Evolutionary conservation across 257 asterid genomes (phyloP), one percentile per base, ranked within the genome.

Genomic region (Nicotiana undulata): DNA sequence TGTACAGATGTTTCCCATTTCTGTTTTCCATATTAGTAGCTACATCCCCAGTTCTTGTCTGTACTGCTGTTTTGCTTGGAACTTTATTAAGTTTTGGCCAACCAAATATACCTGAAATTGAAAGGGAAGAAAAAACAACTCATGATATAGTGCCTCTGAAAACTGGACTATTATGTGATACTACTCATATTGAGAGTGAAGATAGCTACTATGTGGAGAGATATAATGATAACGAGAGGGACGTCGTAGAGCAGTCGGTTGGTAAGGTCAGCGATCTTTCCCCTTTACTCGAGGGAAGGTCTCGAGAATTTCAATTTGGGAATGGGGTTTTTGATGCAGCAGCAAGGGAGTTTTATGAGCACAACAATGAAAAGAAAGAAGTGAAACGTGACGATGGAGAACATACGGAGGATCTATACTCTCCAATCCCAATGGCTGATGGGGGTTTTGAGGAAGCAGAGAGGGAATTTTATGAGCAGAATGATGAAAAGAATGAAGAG

Each of bases 11-110:
- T 75, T 92, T 87, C 52, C 99, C 99, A 51, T 91, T 89, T 20
- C 20, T 92, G 59, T 95, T 95, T 81, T 92, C 97, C 11, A 15
- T 93, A 55, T 82, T 95, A 92, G 87, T 95, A 8, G 90, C 95
- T 83, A 87, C 87, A 60, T 95, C 94, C 55, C 99, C 99, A 84
- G 88, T 92, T 31, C 88, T 95, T 82, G 86, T 92, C 51, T 95
- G 98, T 86, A 95, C 99, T 86, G 94, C 97, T 82, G 82, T 89
- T 84, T 88, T 95, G 90, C 97, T 95, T 66, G 99, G 99, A 11
- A 88, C 91, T 74, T 90, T 95, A 63, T 82, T 95, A 68, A 95
- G 97, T 89, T 92, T 90, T 76, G 98, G 99, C 79, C 91, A 95
- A 56, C 91, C 90, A 0, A 89, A 90, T 83, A 60, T 91, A 82